Evolutionary conservation across 164 flowering plant species (phyloP).

Genomic region (Paratinospora sagittata): DNA sequence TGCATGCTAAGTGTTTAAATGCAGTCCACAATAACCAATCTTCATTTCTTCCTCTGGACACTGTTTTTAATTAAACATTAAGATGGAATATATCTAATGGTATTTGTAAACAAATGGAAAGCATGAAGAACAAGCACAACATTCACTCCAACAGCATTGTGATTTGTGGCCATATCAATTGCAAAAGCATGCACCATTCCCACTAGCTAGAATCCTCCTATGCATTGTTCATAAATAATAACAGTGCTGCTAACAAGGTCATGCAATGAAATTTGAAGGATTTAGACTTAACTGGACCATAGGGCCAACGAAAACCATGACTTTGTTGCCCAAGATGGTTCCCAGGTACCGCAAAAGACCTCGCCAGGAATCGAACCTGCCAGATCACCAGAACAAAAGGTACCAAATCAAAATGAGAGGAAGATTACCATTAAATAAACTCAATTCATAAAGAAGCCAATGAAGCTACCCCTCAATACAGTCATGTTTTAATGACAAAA

Average conservation of each 20-base stretch:
- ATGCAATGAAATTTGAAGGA: not conserved
- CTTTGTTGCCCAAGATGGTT: conserved; percentile 99
- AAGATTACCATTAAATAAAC: not conserved
- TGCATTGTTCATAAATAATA: not conserved
- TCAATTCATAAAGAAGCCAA: not conserved
- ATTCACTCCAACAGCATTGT: too few relatives aligned
- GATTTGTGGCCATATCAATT: too few relatives aligned
- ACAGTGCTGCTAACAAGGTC: not conserved
- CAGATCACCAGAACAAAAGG: conserved; percentile 6
- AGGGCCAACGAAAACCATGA: conserved; percentile 98
- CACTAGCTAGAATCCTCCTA: not conserved
- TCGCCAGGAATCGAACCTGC: conserved; percentile 95
- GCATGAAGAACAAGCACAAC: not conserved
- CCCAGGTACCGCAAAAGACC: conserved; percentile 96
- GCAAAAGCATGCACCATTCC: not conserved
- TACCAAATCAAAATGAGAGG: not conserved
- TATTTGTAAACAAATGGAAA: not conserved
- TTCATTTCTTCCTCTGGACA: not conserved
- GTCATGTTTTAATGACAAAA: not conserved
- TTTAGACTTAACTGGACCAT: conserved; percentile 82
- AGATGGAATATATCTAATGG: not conserved
- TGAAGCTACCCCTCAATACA: not conserved
- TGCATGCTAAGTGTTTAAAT: not conserved
- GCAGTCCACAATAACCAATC: not conserved
- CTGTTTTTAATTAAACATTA: not conserved